A percentile compares a stretch with the other conserved stretches of the same genome.
phyloP scores from a whole-genome alignment of 106 monocot genomes.

The Alisma plantagoaquatica region DNA sequence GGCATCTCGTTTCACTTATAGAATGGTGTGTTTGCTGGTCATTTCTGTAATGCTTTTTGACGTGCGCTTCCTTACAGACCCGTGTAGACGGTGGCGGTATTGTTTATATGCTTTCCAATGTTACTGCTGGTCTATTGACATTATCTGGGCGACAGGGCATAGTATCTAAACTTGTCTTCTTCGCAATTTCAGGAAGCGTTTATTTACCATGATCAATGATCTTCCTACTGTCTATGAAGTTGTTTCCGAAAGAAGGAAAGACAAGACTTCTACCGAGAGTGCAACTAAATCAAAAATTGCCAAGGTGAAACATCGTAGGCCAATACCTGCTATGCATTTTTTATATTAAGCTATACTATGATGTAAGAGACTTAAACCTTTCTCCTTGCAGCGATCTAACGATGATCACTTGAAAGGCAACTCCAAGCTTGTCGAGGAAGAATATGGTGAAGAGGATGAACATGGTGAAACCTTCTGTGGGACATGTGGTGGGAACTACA shows the following conservation, averaged over 20 bases:
- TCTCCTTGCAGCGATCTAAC: slow-evolving; percentile 13
- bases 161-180: too few relatives aligned
- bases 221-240: slow-evolving; percentile 54
- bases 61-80: too few relatives aligned
- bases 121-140: too few relatives aligned
- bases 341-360: neutral
- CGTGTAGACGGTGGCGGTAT: too few relatives aligned
- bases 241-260: slow-evolving; percentile 40
- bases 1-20: too few relatives aligned
- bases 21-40: too few relatives aligned
- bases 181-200: slow-evolving; percentile 39
- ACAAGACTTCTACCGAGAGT: slow-evolving; percentile 31
- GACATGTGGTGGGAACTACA: slow-evolving; percentile 32
- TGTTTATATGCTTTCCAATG: too few relatives aligned
- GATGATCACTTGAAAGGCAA: slow-evolving; percentile 28
- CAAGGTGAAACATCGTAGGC: slow-evolving; percentile 18
- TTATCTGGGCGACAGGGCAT: neutral
- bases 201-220: slow-evolving; percentile 60
- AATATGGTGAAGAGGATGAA: slow-evolving; percentile 28
- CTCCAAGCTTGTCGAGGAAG: slow-evolving; percentile 20
- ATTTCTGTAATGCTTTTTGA: too few relatives aligned
- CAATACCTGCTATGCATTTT: neutral
- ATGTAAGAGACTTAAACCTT: neutral
- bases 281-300: slow-evolving; percentile 41
- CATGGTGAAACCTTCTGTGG: slow-evolving; percentile 47